Base-by-base conservation (phyloP, 148 eudicot species). In the Rhododendron kiyosumense region DNA sequence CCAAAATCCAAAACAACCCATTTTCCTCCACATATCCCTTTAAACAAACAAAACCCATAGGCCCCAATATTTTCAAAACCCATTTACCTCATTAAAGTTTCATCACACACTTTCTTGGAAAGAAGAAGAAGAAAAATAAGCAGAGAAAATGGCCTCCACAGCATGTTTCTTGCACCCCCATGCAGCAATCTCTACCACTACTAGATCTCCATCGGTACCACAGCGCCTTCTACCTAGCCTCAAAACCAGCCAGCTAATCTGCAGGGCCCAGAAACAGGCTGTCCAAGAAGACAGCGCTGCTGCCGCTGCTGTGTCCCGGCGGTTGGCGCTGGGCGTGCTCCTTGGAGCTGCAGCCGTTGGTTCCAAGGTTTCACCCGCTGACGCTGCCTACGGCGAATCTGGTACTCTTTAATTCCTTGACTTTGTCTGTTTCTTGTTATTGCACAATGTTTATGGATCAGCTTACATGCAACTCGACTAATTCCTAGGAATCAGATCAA, bases 301-400 rank as follows among this genome's bases (percentile, higher is more conserved):
- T 4, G 59, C 32, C 1, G 86, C 86, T 20, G 61, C 83, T 4
- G 49, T 96, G 59, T 94, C 99, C 0, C 91, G 99, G n/a, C 88
- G 99, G 38, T 75, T 94, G 92, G 99, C 97, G 20, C 94, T 96
- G 38, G 91, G 97, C 63, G 89, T 94, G 81, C 95, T 96, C 45
- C 88, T 96, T 86, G 99, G 99, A 74, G 95, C 97, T 78, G 98
- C 99, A 81, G 98, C 98, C 30, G 90, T 94, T 84, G 98, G 93
- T 45, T 90, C 98, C 57, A 96, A 93, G 95, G 98, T 96, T 78
- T 90, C 94, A 28, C 98, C 99, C n/a, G 99, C 98, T 46, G 96
- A 94, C 76, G 99, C 99, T 30, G 99, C 97, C 69, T 96, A 96
- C 83, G 99, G 99, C n/a, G 98, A 95, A 92, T 90, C 99, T 38